These are phyloP conservation scores for Deinandra increscens DNA, from an alignment of 129 eudicot species.

Conservation along the genomic window DNA sequence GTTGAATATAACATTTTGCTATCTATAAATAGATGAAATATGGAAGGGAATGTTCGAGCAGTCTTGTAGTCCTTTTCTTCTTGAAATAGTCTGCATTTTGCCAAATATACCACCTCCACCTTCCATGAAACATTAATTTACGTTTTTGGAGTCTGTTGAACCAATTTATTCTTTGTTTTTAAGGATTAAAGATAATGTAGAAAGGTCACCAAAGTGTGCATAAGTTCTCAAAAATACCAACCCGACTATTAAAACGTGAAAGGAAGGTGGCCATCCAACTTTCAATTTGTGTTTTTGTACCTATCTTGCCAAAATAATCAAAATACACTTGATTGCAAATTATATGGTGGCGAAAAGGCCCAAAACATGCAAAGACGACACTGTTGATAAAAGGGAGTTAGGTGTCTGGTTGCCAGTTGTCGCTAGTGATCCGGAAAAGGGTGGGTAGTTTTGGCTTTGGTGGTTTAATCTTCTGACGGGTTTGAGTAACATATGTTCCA, in stretches of 20 bases:
- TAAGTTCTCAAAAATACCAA: too few relatives aligned
- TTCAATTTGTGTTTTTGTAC: too few relatives aligned
- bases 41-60: not conserved
- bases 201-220: not conserved
- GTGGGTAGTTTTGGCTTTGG: too few relatives aligned
- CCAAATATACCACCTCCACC: not conserved
- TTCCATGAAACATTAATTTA: too few relatives aligned
- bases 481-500: slow-evolving; percentile 22
- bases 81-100: not conserved
- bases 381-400: not conserved
- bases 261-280: too few relatives aligned
- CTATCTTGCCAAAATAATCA: too few relatives aligned
- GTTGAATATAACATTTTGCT: not conserved
- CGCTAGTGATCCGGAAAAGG: too few relatives aligned
- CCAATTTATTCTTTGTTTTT: not conserved
- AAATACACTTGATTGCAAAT: too few relatives aligned
- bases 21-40: not conserved
- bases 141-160: not conserved
- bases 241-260: too few relatives aligned
- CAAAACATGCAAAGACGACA: too few relatives aligned
- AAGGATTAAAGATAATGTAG: too few relatives aligned
- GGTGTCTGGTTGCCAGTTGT: not conserved
- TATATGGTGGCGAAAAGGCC: too few relatives aligned
- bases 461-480: not conserved
- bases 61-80: not conserved